Conservation (phyloP, 805 yeast species). For the Metschnikowia orientalis region DNA sequence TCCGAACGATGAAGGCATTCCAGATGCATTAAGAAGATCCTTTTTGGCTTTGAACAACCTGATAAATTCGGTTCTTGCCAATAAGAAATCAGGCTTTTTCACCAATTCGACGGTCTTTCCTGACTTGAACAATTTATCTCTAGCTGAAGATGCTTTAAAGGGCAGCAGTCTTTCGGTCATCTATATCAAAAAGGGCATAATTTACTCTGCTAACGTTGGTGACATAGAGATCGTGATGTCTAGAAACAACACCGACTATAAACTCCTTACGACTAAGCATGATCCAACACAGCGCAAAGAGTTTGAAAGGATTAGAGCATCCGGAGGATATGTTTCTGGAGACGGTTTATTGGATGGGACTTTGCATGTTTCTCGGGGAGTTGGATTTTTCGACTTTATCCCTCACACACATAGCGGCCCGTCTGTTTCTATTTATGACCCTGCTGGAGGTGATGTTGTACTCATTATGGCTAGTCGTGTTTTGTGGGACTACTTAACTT, state of each 20-base stretch:
- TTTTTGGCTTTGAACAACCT: conserved; percentile 79
- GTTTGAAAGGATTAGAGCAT: conserved; percentile 80
- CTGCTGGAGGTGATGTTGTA: conserved; percentile 74
- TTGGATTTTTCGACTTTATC: conserved; percentile 79
- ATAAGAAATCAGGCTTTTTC: conserved; percentile 38
- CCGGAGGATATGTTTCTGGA: conserved; percentile 87
- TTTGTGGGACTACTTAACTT: conserved; percentile 79
- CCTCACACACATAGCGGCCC: conserved; percentile 92
- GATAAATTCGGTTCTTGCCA: conserved; percentile 58
- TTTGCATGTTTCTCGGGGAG: conserved; percentile 81
- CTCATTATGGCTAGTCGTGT: conserved; percentile 78
- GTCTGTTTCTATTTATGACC: conserved; percentile 55
- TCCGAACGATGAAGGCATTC: conserved; percentile 44
- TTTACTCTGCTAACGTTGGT: conserved; percentile 87
- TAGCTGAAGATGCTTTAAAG: conserved; percentile 63
- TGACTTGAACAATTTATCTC: conserved; percentile 48
- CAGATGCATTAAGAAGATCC: conserved; percentile 76
- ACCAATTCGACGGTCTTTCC: conserved; percentile 31
- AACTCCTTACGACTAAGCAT: conserved; percentile 70
- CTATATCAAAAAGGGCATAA: conserved; percentile 63
- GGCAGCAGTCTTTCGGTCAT: conserved; percentile 85
- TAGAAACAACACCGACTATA: conserved; percentile 74
- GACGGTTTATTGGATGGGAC: conserved; percentile 83
- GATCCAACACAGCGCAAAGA: conserved; percentile 76
- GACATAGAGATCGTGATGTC: conserved; percentile 81